phyloP scores from a whole-genome alignment of 768 basidiomycete species.

The Tephrocybe sp. region DNA sequence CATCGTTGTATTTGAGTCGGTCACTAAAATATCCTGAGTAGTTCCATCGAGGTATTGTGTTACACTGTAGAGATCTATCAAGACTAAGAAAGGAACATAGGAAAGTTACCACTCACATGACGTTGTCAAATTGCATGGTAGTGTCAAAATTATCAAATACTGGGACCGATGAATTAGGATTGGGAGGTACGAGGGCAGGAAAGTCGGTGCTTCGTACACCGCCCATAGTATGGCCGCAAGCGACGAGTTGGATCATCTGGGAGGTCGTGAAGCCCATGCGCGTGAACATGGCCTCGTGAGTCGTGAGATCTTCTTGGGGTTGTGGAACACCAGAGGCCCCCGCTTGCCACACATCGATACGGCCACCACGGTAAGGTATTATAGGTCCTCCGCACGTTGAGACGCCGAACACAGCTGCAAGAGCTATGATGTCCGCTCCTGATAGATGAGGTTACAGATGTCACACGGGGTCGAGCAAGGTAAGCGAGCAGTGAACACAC shows the following conservation, averaged over 20 bases:
- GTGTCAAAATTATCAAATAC: slow-evolving; percentile 40
- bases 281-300: slow-evolving; percentile 38
- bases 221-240: slow-evolving; percentile 53
- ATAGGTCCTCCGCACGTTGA: slow-evolving; percentile 47
- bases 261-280: slow-evolving; percentile 41
- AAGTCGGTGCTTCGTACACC: slow-evolving; percentile 47
- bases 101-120: slow-evolving; percentile 29
- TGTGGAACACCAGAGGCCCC: slow-evolving; percentile 43
- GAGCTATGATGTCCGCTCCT: slow-evolving; percentile 47
- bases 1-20: slow-evolving; percentile 31
- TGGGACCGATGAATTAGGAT: slow-evolving; percentile 24
- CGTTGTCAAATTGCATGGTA: slow-evolving; percentile 41
- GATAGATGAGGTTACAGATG: not conserved
- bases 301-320: slow-evolving; percentile 39
- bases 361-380: slow-evolving; percentile 41
- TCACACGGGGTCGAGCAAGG: not conserved
- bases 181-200: slow-evolving; percentile 40
- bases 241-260: slow-evolving; percentile 53
- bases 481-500: slow-evolving; percentile 44
- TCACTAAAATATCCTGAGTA: slow-evolving; percentile 38
- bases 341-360: slow-evolving; percentile 38
- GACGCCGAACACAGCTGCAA: slow-evolving; percentile 37
- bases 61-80: slow-evolving; percentile 25
- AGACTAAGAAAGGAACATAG: not conserved
- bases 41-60: slow-evolving; percentile 39